These are phyloP conservation scores for Aureobasidium sp. DNA, from an alignment of 2,329 filamentous ascomycete species.

Conservation along the genomic window DNA sequence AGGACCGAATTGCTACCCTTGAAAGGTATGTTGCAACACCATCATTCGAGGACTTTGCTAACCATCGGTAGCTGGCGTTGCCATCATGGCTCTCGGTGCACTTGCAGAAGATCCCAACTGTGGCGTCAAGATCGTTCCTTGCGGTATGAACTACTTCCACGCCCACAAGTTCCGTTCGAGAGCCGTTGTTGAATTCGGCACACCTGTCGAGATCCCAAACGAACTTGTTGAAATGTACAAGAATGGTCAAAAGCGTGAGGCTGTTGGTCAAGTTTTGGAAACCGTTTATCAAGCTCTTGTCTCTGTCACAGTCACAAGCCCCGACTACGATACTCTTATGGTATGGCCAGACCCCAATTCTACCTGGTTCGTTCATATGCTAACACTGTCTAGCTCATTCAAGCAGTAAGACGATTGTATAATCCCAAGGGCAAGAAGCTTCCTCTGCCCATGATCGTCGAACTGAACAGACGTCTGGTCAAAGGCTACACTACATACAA, in stretches of 20 bases:
- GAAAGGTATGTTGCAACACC: constrained; percentile 49
- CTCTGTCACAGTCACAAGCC: constrained; percentile 83
- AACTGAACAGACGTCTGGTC: constrained; percentile 84
- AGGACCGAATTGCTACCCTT: constrained; percentile 83
- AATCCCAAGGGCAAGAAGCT: constrained; percentile 92
- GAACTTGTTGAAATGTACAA: constrained; percentile 83
- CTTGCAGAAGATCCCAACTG: constrained; percentile 79
- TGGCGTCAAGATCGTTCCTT: constrained; percentile 88
- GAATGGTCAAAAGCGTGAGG: constrained; percentile 73
- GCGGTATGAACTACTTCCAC: constrained; percentile 99
- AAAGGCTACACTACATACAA: constrained; percentile 91
- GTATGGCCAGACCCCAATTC: constrained; percentile 28
- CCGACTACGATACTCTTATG: constrained; percentile 95
- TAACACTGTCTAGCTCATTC: constrained; percentile 59
- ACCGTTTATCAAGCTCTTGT: constrained; percentile 78
- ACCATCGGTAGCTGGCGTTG: constrained; percentile 64
- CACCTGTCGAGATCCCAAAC: constrained; percentile 73
- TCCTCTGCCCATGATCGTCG: constrained; percentile 83
- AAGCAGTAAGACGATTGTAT: constrained; percentile 87
- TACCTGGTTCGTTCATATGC: constrained; percentile 1
- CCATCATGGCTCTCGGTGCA: constrained; percentile 93
- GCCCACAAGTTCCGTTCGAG: constrained; percentile 96
- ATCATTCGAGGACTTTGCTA: constrained; percentile 21
- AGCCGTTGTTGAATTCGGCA: constrained; percentile 91
- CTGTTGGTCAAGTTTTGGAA: constrained; percentile 78